Conservation (phyloP, 106 monocot genomes). For the Iris macrosiphon region DNA sequence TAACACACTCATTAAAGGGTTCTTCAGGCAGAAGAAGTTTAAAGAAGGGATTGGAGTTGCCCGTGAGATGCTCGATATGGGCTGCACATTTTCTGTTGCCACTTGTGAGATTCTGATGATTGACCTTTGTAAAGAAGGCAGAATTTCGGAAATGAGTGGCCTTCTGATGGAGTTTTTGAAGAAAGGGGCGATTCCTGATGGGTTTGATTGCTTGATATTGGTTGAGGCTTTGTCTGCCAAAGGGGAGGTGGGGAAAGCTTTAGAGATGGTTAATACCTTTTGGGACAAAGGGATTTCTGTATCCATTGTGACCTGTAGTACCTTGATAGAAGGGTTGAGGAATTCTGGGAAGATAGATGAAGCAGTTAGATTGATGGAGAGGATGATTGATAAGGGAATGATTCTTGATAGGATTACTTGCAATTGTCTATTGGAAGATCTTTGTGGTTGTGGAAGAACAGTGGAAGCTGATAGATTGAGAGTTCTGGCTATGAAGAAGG, state of each 20-base stretch:
- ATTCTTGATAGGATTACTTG: slow-evolving; percentile 56
- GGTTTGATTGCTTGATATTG: slow-evolving; percentile 53
- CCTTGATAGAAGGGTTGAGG: slow-evolving; percentile 60
- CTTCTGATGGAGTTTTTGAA: slow-evolving; percentile 41
- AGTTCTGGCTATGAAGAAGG: slow-evolving; percentile 27
- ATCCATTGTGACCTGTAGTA: slow-evolving; percentile 35
- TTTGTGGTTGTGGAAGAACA: slow-evolving; percentile 54
- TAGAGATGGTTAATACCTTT: slow-evolving; percentile 37
- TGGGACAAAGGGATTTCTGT: slow-evolving; percentile 30
- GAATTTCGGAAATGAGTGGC: slow-evolving; percentile 27
- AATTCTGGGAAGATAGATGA: slow-evolving; percentile 40
- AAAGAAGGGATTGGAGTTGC: slow-evolving; percentile 61
- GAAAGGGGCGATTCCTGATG: slow-evolving; percentile 41
- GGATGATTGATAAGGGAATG: slow-evolving; percentile 47
- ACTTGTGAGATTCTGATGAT: slow-evolving; percentile 66
- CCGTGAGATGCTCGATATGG: slow-evolving; percentile 81
- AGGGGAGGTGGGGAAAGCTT: slow-evolving; percentile 28
- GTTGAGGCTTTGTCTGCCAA: slow-evolving; percentile 37
- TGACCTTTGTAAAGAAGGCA: slow-evolving; percentile 49
- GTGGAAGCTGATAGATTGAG: slow-evolving; percentile 47
- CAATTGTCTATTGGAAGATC: slow-evolving; percentile 53
- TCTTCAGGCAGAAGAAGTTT: slow-evolving; percentile 40
- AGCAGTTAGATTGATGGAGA: slow-evolving; percentile 34
- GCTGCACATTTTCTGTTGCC: slow-evolving; percentile 31
- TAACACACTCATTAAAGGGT: slow-evolving; percentile 65